Percentiles rank a stretch among this genome's conserved stretches.
phyloP scores from a whole-genome alignment of 2,329 filamentous ascomycete species.

The Fusarium pilosicola region DNA sequence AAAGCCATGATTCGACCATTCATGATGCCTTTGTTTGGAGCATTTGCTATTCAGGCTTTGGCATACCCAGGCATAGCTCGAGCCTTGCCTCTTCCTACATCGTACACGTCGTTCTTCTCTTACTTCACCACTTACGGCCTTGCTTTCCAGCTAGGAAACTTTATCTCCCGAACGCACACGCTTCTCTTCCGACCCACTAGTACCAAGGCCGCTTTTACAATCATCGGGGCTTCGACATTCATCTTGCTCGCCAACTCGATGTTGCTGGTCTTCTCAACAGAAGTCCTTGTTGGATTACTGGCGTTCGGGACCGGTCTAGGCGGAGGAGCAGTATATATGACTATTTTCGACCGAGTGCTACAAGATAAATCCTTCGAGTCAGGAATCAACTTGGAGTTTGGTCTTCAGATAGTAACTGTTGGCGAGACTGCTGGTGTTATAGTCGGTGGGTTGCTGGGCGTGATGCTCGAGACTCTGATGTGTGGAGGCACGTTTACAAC shows the following conservation, averaged over 20 bases:
- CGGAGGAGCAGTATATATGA: slow-evolving; percentile 46
- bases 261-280: slow-evolving; percentile 36
- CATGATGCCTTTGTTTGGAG: slow-evolving; percentile 43
- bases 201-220: slow-evolving; percentile 6
- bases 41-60: slow-evolving; percentile 39
- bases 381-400: slow-evolving; percentile 42
- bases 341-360: slow-evolving; percentile 30
- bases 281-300: slow-evolving; percentile 38
- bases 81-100: slow-evolving; percentile 36
- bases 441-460: slow-evolving; percentile 41
- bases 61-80: slow-evolving; percentile 46
- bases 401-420: slow-evolving; percentile 42
- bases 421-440: slow-evolving; percentile 46
- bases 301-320: slow-evolving; percentile 44
- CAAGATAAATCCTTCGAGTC: slow-evolving; percentile 31
- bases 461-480: slow-evolving; percentile 39
- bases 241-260: slow-evolving; percentile 35
- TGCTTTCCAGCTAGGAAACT: slow-evolving; percentile 45
- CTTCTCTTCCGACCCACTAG: slow-evolving; percentile 28
- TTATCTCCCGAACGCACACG: slow-evolving; percentile 41
- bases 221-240: slow-evolving; percentile 12
- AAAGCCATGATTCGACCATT: slow-evolving; percentile 34
- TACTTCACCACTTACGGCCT: slow-evolving; percentile 45
- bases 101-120: slow-evolving; percentile 42
- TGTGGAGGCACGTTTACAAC: slow-evolving; percentile 26